A percentile compares a stretch with the other conserved stretches of the same genome.
Conservation (phyloP, 768 basidiomycete species). For the Trametes coccinea region DNA sequence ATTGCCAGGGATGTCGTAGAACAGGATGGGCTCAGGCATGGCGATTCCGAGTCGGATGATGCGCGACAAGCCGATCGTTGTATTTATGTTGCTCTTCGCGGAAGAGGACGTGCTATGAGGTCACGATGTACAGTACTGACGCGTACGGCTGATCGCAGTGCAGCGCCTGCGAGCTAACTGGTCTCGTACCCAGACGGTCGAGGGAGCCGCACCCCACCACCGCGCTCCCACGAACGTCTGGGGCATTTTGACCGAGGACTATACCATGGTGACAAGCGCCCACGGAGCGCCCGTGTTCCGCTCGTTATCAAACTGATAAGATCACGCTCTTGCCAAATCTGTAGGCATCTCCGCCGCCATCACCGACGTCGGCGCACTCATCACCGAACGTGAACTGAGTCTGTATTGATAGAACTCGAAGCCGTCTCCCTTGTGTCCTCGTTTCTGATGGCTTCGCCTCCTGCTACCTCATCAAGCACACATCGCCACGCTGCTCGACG, state of each 20-base stretch:
- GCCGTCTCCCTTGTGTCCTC: neutral
- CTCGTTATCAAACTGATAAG: neutral
- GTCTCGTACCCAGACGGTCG: neutral
- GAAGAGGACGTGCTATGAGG: no score
- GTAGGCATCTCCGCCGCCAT: no score
- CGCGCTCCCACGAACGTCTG: neutral
- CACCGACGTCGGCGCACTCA: no score
- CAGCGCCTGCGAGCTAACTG: neutral
- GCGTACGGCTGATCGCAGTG: no score
- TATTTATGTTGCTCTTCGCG: no score
- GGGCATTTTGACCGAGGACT: neutral
- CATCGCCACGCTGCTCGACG: neutral
- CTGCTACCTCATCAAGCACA: neutral
- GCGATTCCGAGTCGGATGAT: no score
- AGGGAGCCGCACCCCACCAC: neutral
- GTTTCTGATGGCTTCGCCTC: no score
- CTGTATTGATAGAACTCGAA: neutral
- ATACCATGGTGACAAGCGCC: neutral
- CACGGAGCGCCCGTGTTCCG: neutral
- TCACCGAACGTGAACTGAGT: no score
- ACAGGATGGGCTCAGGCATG: conserved; percentile 19
- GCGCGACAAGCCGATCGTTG: no score
- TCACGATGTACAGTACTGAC: no score
- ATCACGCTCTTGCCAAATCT: no score
- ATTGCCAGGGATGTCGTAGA: conserved; percentile 27